A percentile compares a stretch with the other conserved stretches of the same genome.
Conservation (phyloP, 75 land plant genomes). For the Picea sitchensis region DNA sequence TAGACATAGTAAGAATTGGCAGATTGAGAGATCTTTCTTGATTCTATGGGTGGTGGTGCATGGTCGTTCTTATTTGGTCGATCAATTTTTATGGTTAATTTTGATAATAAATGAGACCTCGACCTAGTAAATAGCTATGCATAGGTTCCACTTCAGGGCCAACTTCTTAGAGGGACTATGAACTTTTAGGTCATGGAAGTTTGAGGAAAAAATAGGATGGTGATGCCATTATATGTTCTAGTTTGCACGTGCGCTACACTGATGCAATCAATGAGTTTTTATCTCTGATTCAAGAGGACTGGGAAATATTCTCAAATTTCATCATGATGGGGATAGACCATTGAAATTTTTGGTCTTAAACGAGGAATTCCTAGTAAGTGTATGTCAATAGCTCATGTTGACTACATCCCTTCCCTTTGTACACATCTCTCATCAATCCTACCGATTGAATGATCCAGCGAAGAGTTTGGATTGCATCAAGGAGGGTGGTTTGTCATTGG, state of each 20-base stretch:
- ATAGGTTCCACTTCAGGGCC: not conserved
- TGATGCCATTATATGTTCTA: not conserved
- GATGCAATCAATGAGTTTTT: not conserved
- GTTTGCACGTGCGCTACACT: not conserved
- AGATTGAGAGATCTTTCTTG: slow-evolving; percentile 4
- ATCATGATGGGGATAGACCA: slow-evolving; percentile 16
- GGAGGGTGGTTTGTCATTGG: not conserved
- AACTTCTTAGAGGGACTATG: not conserved
- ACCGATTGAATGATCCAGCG: not conserved
- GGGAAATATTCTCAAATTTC: not conserved
- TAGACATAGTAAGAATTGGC: slow-evolving; percentile 11
- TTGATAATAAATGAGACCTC: slow-evolving; percentile 45
- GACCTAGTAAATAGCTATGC: slow-evolving; percentile 36
- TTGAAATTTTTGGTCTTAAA: slow-evolving; percentile 17
- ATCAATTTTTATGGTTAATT: slow-evolving; percentile 42
- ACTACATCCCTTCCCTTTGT: not conserved
- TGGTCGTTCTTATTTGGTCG: slow-evolving; percentile 9
- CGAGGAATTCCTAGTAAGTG: slow-evolving; percentile 15
- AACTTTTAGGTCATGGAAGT: not conserved
- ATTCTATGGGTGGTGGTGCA: slow-evolving; percentile 14
- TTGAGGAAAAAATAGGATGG: not conserved
- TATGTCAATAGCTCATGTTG: slow-evolving; percentile 1
- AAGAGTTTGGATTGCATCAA: not conserved
- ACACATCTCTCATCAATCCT: not conserved
- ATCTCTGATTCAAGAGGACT: not conserved